Percentiles rank a stretch among this genome's conserved stretches.
Conservation (phyloP, 306 rosid species). For the Biancaea sappan region DNA sequence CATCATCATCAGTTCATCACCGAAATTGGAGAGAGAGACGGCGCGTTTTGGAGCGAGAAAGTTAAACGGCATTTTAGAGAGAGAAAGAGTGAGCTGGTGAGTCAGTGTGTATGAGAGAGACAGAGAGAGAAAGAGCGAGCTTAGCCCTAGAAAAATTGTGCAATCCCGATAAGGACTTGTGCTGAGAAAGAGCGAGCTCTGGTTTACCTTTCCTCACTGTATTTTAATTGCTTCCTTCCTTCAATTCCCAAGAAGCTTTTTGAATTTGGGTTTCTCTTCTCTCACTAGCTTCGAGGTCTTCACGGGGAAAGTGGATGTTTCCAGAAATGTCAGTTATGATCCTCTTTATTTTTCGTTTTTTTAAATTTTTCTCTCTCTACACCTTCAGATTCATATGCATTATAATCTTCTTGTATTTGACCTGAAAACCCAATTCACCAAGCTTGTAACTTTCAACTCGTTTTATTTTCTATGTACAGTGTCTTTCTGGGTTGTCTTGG, state of each 20-base stretch:
- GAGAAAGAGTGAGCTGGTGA: constrained; percentile 33
- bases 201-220: constrained; percentile 20
- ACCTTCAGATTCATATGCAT: constrained; percentile 32
- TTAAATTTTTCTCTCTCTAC: constrained; percentile 13
- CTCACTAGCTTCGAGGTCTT: constrained; percentile 36
- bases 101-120: not conserved
- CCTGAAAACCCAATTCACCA: constrained; percentile 28
- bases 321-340: constrained; percentile 45
- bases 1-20: constrained; percentile 41
- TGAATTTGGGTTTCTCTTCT: constrained; percentile 13
- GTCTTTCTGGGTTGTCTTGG: constrained; percentile 15
- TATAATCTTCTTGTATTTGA: constrained; percentile 11
- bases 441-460: too few species aligned
- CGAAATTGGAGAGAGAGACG: constrained; percentile 35
- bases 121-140: constrained; percentile 32
- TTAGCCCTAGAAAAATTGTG: constrained; percentile 52
- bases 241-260: constrained; percentile 46
- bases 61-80: constrained; percentile 30
- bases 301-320: constrained; percentile 29
- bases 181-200: constrained; percentile 39
- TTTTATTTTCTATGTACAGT: constrained; percentile 11
- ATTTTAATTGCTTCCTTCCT: constrained; percentile 39
- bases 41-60: constrained; percentile 30
- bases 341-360: not conserved
- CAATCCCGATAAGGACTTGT: constrained; percentile 70